Conservation (phyloP, 2,329 filamentous ascomycete species). For the Phialophora macrospora region DNA sequence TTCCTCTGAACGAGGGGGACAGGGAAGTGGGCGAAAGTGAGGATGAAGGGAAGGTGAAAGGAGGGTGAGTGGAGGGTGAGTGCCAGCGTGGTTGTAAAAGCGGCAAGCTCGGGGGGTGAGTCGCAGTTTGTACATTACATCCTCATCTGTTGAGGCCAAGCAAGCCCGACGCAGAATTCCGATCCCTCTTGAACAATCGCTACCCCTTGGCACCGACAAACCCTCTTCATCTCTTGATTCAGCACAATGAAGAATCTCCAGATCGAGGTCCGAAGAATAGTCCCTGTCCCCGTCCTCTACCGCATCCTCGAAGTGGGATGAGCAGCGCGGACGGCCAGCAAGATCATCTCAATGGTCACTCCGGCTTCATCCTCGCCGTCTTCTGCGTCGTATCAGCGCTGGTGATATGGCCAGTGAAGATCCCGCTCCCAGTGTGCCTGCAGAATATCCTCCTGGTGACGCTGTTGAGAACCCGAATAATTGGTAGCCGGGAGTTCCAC, state of each 20-base stretch:
- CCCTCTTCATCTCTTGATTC: not conserved
- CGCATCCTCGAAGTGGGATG: conserved; percentile 14
- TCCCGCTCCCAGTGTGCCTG: conserved; percentile 30
- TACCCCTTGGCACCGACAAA: not conserved
- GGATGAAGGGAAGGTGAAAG: too few species aligned
- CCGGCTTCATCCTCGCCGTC: conserved; percentile 38
- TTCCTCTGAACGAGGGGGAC: too few species aligned
- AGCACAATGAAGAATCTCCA: not conserved
- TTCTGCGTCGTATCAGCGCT: conserved; percentile 38
- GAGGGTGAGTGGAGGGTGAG: too few species aligned
- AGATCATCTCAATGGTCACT: conserved; percentile 38
- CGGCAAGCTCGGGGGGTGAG: too few species aligned
- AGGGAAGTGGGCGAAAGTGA: too few species aligned
- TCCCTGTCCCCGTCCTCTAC: not conserved
- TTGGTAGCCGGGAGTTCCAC: conserved; percentile 22
- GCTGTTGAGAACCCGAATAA: conserved; percentile 25
- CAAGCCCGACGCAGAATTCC: not conserved
- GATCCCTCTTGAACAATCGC: not conserved
- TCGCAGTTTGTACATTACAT: too few species aligned
- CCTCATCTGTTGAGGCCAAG: not conserved
- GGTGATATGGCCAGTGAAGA: conserved; percentile 36
- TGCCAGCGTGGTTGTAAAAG: too few species aligned
- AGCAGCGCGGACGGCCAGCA: conserved; percentile 28
- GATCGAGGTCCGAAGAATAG: not conserved
- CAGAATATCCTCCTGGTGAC: conserved; percentile 24